These are phyloP conservation scores for Graphilbum ipis-grandicollis DNA, from an alignment of 2,329 filamentous ascomycete species.

Conservation along the genomic window DNA sequence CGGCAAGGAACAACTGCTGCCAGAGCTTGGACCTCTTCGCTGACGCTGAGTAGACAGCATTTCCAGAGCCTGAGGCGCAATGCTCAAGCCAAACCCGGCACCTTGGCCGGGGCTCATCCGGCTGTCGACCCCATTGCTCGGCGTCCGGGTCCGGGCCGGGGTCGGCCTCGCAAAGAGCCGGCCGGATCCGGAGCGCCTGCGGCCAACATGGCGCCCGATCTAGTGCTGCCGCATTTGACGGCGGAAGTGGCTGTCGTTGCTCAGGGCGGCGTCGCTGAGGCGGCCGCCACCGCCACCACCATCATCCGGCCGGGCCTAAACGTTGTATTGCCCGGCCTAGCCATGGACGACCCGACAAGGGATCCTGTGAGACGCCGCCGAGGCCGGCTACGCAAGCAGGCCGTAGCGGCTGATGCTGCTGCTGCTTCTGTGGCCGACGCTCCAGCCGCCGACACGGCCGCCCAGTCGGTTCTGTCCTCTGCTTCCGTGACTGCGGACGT, in stretches of 20 bases:
- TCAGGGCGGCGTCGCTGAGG: neutral
- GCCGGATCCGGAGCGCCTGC: slow-evolving; percentile 3
- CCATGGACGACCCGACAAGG: too few relatives aligned
- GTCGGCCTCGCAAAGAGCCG: slow-evolving; percentile 31
- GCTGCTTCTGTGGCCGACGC: too few relatives aligned
- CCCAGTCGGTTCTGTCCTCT: too few relatives aligned
- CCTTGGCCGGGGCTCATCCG: slow-evolving; percentile 20
- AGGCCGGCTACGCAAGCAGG: too few relatives aligned
- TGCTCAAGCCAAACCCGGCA: slow-evolving; percentile 29
- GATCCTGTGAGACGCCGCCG: too few relatives aligned
- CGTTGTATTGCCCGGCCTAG: too few relatives aligned
- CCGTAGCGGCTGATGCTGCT: too few relatives aligned
- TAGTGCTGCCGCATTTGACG: neutral
- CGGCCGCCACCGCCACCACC: neutral
- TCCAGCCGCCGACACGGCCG: too few relatives aligned
- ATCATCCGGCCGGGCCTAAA: too few relatives aligned
- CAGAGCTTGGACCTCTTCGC: neutral
- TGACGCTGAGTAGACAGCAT: slow-evolving; percentile 29
- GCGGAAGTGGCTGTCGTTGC: neutral
- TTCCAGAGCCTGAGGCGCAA: slow-evolving; percentile 37
- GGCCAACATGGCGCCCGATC: neutral
- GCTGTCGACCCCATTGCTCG: slow-evolving; percentile 41
- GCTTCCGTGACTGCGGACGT: too few relatives aligned
- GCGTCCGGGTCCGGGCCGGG: slow-evolving; percentile 38
- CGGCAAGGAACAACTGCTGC: neutral